Conservation (phyloP, 768 basidiomycete species). For the Trametes coccinea region DNA sequence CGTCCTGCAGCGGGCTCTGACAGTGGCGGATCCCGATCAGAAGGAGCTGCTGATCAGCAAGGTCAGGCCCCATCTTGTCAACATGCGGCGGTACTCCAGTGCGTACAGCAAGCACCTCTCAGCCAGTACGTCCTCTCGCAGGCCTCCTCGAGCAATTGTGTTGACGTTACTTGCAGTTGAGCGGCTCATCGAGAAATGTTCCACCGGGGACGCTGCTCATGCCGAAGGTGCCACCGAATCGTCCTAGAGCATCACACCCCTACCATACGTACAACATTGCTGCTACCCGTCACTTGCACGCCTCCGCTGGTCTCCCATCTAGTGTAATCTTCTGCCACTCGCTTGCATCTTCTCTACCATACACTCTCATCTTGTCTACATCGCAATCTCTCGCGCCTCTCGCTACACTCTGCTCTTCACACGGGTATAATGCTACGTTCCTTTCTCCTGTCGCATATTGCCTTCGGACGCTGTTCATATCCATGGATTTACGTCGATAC, state of each 20-base stretch:
- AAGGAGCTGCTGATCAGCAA: slow-evolving; percentile 60
- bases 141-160: not conserved
- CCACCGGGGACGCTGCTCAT: not conserved
- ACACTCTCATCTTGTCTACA: slow-evolving; percentile 13
- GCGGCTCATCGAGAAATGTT: slow-evolving; percentile 59
- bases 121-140: slow-evolving; percentile 57
- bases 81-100: slow-evolving; percentile 71
- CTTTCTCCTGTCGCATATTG: slow-evolving; percentile 23
- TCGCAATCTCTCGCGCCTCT: slow-evolving; percentile 1
- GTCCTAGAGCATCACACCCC: not conserved
- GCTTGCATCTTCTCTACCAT: slow-evolving; percentile 8
- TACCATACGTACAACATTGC: slow-evolving; percentile 1
- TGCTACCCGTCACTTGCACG: slow-evolving; percentile 1
- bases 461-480: slow-evolving; percentile 20
- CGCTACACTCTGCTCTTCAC: not conserved
- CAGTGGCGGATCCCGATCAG: slow-evolving; percentile 70
- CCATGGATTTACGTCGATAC: slow-evolving; percentile 18
- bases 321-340: slow-evolving; percentile 3
- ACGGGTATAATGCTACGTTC: slow-evolving; percentile 23
- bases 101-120: slow-evolving; percentile 79
- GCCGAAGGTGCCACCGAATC: slow-evolving; percentile 8
- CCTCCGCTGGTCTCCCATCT: not conserved
- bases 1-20: slow-evolving; percentile 78
- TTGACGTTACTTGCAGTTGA: slow-evolving; percentile 50
- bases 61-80: slow-evolving; percentile 66